These are phyloP conservation scores for Peronospora belbahrii DNA, from an alignment of 352 stramenopile genomes.

Conservation along the genomic window DNA sequence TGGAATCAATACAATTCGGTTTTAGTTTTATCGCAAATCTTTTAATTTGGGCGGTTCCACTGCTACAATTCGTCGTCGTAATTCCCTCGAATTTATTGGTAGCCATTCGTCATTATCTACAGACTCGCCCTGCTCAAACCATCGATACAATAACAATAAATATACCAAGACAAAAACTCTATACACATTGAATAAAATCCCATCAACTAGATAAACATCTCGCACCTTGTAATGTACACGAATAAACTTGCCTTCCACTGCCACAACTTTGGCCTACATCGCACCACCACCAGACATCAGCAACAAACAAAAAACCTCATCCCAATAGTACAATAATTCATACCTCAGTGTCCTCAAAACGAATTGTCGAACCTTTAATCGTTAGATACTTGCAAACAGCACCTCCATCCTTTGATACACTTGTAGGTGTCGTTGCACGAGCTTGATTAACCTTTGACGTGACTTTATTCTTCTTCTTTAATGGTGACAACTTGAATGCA, in stretches of 20 bases:
- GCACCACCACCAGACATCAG: constrained; percentile 6
- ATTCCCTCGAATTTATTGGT: constrained; percentile 33
- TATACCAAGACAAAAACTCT: too few relatives aligned
- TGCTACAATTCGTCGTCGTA: constrained; percentile 39
- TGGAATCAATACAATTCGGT: too few relatives aligned
- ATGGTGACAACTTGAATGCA: constrained; percentile 15
- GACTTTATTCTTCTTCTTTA: constrained; percentile 18
- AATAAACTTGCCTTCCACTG: constrained; percentile 66
- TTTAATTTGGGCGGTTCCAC: constrained; percentile 29
- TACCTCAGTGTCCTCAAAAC: constrained; percentile 59
- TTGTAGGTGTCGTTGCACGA: constrained; percentile 20
- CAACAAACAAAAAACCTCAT: neutral
- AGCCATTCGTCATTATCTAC: constrained; percentile 68
- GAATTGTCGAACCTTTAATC: constrained; percentile 57
- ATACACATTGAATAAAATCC: too few relatives aligned
- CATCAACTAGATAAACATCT: too few relatives aligned
- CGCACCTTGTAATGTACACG: constrained; percentile 74
- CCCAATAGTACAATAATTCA: constrained; percentile 2
- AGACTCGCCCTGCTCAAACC: constrained; percentile 44
- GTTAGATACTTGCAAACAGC: constrained; percentile 37
- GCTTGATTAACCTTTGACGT: constrained; percentile 4
- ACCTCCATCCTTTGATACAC: constrained; percentile 15
- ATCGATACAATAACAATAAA: neutral
- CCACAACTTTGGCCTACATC: constrained; percentile 53
- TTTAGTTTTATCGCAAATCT: neutral